A percentile compares a stretch with the other conserved stretches of the same genome.
phyloP scores from a whole-genome alignment of 805 yeast species.

The Ogataea ganodermae region DNA sequence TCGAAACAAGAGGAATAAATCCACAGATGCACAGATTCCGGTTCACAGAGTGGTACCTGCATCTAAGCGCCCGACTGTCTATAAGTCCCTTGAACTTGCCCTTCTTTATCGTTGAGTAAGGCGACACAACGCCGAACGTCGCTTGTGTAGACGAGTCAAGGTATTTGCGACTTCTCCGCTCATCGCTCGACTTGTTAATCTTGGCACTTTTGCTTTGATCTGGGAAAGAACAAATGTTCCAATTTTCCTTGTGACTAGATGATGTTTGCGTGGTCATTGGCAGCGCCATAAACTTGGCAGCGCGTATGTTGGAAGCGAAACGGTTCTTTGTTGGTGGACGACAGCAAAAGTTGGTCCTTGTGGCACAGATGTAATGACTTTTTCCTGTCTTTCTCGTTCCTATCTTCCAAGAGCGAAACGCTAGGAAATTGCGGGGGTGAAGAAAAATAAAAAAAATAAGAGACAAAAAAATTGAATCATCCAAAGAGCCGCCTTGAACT shows the following conservation, averaged over 20 bases:
- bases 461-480: background rate
- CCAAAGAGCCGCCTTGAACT: background rate
- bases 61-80: conserved; percentile 23
- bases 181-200: background rate
- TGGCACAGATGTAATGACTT: background rate
- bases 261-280: conserved; percentile 2
- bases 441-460: background rate
- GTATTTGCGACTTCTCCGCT: background rate
- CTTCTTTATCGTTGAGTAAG: conserved; percentile 17
- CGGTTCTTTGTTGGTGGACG: background rate
- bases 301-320: background rate
- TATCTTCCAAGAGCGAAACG: too few species aligned
- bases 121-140: conserved; percentile 4
- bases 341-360: background rate
- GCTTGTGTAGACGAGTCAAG: background rate
- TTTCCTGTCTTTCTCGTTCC: background rate
- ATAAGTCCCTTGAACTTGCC: conserved; percentile 25
- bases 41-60: conserved; percentile 22
- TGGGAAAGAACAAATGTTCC: conserved; percentile 6
- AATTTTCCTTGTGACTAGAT: conserved; percentile 12
- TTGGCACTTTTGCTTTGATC: conserved; percentile 1
- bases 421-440: background rate
- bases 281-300: background rate
- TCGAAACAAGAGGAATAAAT: conserved; percentile 22
- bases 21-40: conserved; percentile 22